Evolutionary conservation across 495 filamentous ascomycete species (phyloP), one percentile per base, ranked within the genome.

Genomic region (Massariosphaeria phaeospora): DNA sequence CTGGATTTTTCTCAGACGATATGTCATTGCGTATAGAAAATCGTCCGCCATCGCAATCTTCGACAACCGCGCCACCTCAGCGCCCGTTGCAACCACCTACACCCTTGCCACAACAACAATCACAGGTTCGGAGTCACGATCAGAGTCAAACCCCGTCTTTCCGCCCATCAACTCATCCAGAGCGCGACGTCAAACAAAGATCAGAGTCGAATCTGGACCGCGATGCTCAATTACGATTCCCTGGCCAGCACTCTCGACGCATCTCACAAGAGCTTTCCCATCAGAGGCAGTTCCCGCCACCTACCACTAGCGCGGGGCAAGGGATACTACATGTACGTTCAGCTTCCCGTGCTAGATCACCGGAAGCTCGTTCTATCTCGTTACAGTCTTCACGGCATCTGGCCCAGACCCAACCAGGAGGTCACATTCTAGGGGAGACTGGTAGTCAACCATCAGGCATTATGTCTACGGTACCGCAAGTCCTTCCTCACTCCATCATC

Each of bases 1-100:
- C 52, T 45, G 57, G 57, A 7, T 61, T 30, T 42, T 61, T 61
- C 40, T 55, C 50, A 21, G 36, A 55, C 31, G 44, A 50, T 24
- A 23, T 26, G 10, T 41, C 44, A 0, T 25, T 47, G 42, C 59
- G 48, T 10, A 6, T 31, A n/a, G 53, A 62, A 17, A 47, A 46
- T 50, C 47, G 54, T 21, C 47, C 41, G 17, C 46, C 40, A 18
- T 48, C 59, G 0, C 59, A 62, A 24, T 40, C 53, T 18, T 51
- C 55, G 17, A 17, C 38, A n/a, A 21, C 51, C 29, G 17, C 11
- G 15, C 58, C 42, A 38, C 54, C 46, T 1, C 46, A 6, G n/a
- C 23, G 29, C 11, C 29, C 39, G n/a, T 15, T 26, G 17, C 45
- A 43, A 20, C n/a, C n/a, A n/a, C n/a, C n/a, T n/a, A n/a, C n/a